Conservation (phyloP, 306 rosid species). For the Oxytropis ochrocephala region DNA sequence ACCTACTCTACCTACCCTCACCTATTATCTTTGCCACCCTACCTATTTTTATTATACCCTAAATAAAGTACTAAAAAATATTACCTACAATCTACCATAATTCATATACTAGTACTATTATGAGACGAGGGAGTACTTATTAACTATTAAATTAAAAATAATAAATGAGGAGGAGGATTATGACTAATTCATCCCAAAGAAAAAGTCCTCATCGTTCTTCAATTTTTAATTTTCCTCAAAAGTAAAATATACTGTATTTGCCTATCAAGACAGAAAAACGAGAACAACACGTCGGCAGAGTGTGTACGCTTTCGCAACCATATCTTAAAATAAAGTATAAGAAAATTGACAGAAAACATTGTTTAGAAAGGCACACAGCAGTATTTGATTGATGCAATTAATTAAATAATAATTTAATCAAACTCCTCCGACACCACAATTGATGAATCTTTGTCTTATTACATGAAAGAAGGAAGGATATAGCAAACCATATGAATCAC, state of each 20-base stretch:
- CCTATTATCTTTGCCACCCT: not conserved
- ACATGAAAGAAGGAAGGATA: too few relatives aligned
- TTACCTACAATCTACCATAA: too few relatives aligned
- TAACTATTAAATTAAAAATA: too few relatives aligned
- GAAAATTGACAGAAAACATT: not conserved
- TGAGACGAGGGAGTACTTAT: too few relatives aligned
- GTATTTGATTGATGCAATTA: not conserved
- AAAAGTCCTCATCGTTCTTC: not conserved
- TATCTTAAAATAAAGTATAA: not conserved
- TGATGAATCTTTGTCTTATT: not conserved
- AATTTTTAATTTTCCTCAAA: not conserved
- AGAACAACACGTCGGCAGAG: constrained; percentile 23
- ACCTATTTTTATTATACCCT: not conserved
- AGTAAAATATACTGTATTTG: not conserved
- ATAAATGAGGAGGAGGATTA: not conserved
- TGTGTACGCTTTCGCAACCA: constrained; percentile 2
- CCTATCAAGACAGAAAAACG: not conserved
- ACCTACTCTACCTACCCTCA: not conserved
- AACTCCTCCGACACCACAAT: constrained; percentile 25
- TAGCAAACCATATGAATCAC: too few relatives aligned
- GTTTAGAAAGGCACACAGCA: not conserved
- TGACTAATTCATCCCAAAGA: not conserved
- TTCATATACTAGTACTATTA: too few relatives aligned
- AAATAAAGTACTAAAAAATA: too few relatives aligned
- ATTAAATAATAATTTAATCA: not conserved